A percentile compares a stretch with the other conserved stretches of the same genome.
Evolutionary conservation across 2,329 filamentous ascomycete genomes (phyloP).

Genomic region (Dactylonectria estremocensis): DNA sequence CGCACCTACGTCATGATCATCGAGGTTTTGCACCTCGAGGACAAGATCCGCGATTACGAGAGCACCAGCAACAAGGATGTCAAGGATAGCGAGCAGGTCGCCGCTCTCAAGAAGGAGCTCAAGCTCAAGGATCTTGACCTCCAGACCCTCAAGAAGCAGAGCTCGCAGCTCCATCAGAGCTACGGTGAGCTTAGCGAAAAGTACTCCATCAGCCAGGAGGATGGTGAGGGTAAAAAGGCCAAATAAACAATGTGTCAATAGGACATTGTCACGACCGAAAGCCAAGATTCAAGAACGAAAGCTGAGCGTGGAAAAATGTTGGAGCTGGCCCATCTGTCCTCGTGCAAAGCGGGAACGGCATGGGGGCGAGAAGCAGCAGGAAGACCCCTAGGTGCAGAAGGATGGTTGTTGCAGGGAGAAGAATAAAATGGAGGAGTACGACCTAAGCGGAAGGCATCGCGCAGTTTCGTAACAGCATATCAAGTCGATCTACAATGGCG

Average conservation of each 20-base stretch:
- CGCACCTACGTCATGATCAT: slow-evolving; percentile 98
- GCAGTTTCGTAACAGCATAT: slow-evolving; percentile 20
- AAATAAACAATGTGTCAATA: slow-evolving; percentile 55
- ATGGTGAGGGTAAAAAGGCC: slow-evolving; percentile 71
- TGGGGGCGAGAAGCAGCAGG: too few relatives aligned
- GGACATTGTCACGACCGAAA: neutral
- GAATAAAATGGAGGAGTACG: slow-evolving; percentile 39
- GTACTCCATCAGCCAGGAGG: slow-evolving; percentile 72
- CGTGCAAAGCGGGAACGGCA: neutral
- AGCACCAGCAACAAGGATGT: slow-evolving; percentile 64
- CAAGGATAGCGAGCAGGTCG: slow-evolving; percentile 81
- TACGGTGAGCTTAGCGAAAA: slow-evolving; percentile 90
- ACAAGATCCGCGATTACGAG: slow-evolving; percentile 89
- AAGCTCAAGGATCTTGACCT: slow-evolving; percentile 87
- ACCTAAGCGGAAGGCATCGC: slow-evolving; percentile 35
- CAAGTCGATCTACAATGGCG: slow-evolving; percentile 1
- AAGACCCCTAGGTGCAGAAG: neutral
- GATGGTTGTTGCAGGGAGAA: neutral
- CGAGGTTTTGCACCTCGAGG: slow-evolving; percentile 91
- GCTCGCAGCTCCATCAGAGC: slow-evolving; percentile 84
- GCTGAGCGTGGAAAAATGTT: neutral
- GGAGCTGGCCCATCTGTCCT: neutral
- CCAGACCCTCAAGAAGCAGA: slow-evolving; percentile 92
- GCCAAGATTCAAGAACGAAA: neutral
- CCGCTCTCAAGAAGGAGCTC: slow-evolving; percentile 78